Evolutionary conservation across 208 protist genomes (phyloP).

Genomic region (Borovskyia barvae): DNA sequence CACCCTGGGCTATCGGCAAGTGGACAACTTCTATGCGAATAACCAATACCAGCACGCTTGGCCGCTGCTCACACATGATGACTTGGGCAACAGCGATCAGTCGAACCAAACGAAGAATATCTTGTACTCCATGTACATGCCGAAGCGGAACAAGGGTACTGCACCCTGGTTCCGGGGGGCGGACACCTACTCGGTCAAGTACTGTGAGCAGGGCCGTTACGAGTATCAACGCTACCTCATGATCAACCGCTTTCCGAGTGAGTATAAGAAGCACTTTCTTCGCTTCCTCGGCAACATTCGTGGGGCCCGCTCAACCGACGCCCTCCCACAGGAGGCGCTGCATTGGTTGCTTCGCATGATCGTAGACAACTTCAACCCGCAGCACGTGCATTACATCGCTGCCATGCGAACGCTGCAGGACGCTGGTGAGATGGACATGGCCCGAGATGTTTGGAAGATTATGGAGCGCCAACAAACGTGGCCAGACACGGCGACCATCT

Average conservation of each 20-base stretch:
- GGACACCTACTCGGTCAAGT: constrained; percentile 91
- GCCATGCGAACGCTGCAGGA: constrained; percentile 81
- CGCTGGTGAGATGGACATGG: constrained; percentile 84
- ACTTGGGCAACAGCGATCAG: constrained; percentile 89
- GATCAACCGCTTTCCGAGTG: constrained; percentile 90
- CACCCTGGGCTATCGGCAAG: constrained; percentile 58
- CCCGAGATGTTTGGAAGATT: constrained; percentile 90
- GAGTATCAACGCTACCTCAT: constrained; percentile 92
- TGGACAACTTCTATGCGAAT: constrained; percentile 81
- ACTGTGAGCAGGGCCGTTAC: constrained; percentile 90
- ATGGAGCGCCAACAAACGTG: constrained; percentile 93
- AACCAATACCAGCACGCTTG: constrained; percentile 88
- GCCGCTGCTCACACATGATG: constrained; percentile 87
- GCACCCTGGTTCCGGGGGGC: constrained; percentile 91
- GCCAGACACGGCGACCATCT: constrained; percentile 85
- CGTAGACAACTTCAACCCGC: constrained; percentile 92
- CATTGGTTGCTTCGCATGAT: constrained; percentile 93
- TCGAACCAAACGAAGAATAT: constrained; percentile 89
- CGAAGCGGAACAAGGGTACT: constrained; percentile 89
- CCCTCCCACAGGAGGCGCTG: constrained; percentile 85
- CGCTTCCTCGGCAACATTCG: constrained; percentile 81
- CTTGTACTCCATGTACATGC: constrained; percentile 91
- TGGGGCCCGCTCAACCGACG: constrained; percentile 18
- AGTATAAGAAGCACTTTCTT: constrained; percentile 90
- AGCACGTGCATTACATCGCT: constrained; percentile 91